Evolutionary conservation across 2,329 filamentous ascomycete genomes (phyloP).

Genomic region (Calonectria pauciramosa): DNA sequence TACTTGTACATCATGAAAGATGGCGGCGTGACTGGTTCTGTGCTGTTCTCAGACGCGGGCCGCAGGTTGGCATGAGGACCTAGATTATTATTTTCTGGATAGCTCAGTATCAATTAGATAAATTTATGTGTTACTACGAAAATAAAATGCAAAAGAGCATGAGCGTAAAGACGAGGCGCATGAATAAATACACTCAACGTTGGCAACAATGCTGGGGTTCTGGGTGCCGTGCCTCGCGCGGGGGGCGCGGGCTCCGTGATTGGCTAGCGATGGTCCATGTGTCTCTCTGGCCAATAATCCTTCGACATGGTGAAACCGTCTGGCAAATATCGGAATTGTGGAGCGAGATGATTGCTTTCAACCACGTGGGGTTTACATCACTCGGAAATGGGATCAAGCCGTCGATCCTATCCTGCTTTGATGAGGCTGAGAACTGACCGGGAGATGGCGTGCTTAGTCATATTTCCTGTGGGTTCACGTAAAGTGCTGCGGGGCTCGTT

Average conservation of each 20-base stretch:
- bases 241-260: neutral
- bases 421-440: neutral
- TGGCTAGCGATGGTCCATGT: neutral
- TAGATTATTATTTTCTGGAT: neutral
- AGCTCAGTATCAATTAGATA: neutral
- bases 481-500: neutral
- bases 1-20: conserved; percentile 8
- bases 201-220: neutral
- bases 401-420: neutral
- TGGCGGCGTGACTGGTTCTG: neutral
- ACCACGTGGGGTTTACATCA: neutral
- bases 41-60: neutral
- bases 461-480: neutral
- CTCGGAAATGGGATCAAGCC: neutral
- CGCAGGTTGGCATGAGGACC: neutral
- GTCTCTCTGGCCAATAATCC: neutral
- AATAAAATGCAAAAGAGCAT: neutral
- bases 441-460: neutral
- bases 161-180: neutral
- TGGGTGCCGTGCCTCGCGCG: neutral
- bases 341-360: neutral
- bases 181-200: neutral
- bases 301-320: neutral
- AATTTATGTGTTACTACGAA: neutral
- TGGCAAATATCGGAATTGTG: neutral